These are phyloP conservation scores for Boechera divaricarpa DNA, from an alignment of 345 rosid species.

Conservation along the genomic window DNA sequence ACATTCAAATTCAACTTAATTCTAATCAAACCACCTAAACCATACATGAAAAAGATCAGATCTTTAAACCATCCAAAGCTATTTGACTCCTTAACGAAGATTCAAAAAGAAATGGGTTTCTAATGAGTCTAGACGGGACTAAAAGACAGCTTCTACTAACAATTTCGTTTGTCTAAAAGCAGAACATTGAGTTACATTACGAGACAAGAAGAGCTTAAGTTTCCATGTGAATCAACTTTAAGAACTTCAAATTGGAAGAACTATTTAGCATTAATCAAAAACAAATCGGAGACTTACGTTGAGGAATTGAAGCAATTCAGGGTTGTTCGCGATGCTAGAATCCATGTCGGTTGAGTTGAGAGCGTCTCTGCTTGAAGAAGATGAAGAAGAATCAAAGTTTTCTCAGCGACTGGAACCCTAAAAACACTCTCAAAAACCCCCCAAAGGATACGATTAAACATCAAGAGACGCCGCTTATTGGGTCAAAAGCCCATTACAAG, in stretches of 20 bases:
- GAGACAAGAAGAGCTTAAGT: constrained; percentile 3
- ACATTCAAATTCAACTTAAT: background rate
- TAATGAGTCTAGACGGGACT: background rate
- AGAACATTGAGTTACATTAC: too few relatives aligned
- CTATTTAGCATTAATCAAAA: background rate
- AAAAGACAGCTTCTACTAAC: background rate
- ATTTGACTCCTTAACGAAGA: background rate
- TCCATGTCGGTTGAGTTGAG: constrained; percentile 47
- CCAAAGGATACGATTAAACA: background rate
- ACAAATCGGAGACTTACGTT: constrained; percentile 47
- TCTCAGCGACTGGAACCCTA: constrained; percentile 37
- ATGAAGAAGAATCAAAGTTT: constrained; percentile 18
- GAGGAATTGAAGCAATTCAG: constrained; percentile 68
- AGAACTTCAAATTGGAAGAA: background rate
- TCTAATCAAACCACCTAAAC: background rate
- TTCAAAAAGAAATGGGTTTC: background rate
- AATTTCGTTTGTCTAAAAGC: background rate
- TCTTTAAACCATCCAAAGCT: background rate
- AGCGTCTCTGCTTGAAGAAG: constrained; percentile 27
- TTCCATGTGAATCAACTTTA: background rate
- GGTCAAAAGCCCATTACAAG: background rate
- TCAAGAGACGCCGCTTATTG: constrained; percentile 2
- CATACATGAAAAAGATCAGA: background rate
- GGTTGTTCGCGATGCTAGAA: constrained; percentile 43
- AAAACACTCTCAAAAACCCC: background rate